These are phyloP conservation scores for Aurifilum marmelostoma DNA, from an alignment of 2,329 filamentous ascomycete genomes.

Conservation along the genomic window DNA sequence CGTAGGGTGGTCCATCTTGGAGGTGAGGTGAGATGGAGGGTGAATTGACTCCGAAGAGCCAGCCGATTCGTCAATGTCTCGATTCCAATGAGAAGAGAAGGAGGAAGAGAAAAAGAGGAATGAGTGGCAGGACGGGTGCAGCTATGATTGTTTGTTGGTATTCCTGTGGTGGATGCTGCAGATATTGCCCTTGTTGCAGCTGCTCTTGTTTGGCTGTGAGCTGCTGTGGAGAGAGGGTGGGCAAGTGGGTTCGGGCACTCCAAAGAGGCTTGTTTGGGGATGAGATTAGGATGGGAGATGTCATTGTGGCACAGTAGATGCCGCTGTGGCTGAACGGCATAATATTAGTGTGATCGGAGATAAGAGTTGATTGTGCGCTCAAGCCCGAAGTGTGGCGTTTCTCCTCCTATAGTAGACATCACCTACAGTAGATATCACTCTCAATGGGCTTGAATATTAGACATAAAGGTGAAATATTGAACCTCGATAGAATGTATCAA, in stretches of 20 bases:
- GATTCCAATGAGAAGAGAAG: neutral
- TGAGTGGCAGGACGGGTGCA: neutral
- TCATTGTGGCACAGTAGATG: slow-evolving; percentile 17
- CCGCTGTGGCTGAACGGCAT: neutral
- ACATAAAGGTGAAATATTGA: too few relatives aligned
- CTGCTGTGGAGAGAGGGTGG: neutral
- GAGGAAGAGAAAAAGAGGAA: neutral
- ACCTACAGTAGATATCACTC: too few relatives aligned
- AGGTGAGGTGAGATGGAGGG: neutral
- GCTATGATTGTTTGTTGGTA: neutral
- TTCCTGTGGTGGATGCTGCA: neutral
- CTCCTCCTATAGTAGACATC: too few relatives aligned
- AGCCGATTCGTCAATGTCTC: neutral
- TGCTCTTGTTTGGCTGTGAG: slow-evolving; percentile 4
- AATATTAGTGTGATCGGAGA: neutral
- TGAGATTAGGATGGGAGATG: neutral
- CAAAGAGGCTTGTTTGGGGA: neutral
- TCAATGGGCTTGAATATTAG: too few relatives aligned
- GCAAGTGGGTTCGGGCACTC: neutral
- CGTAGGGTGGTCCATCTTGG: slow-evolving; percentile 23
- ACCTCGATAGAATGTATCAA: too few relatives aligned
- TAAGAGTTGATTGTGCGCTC: neutral
- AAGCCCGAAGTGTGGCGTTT: slow-evolving; percentile 1
- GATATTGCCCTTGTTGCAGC: too few relatives aligned
- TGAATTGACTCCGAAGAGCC: slow-evolving; percentile 4